Evolutionary conservation across 257 asterid genomes (phyloP).

Genomic region (Plantago elongata): DNA sequence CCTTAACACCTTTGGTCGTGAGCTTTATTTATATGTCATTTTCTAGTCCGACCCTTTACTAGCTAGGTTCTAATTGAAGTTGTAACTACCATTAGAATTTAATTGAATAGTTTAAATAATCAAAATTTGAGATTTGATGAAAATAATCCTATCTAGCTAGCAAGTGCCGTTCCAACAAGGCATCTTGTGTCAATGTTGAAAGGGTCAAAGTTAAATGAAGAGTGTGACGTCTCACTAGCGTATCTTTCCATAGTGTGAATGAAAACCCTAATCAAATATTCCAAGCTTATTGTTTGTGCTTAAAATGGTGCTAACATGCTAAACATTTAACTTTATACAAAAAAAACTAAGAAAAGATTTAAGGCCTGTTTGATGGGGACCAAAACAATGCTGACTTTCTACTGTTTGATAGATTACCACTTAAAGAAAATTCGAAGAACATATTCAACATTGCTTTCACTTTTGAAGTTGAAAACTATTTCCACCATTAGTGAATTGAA

Average conservation of each 20-base stretch:
- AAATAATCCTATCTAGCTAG: no score
- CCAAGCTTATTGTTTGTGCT: conserved; percentile 19
- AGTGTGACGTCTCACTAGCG: background rate
- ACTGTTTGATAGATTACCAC: conserved; percentile 42
- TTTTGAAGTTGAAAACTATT: conserved; percentile 41
- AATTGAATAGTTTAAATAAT: no score
- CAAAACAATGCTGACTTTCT: conserved; percentile 24
- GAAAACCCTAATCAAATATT: conserved; percentile 4
- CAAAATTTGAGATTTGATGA: no score
- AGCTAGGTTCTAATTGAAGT: no score
- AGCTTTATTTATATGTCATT: no score
- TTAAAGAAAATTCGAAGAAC: conserved; percentile 23
- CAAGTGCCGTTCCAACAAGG: no score
- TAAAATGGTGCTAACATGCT: conserved; percentile 4
- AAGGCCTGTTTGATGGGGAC: conserved; percentile 29
- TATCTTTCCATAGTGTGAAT: background rate
- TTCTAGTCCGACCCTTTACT: no score
- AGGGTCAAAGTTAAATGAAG: background rate
- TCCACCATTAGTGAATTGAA: conserved; percentile 34
- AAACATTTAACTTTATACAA: background rate
- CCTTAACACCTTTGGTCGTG: no score
- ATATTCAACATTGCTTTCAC: conserved; percentile 50
- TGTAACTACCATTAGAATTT: no score
- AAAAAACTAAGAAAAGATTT: conserved; percentile 12
- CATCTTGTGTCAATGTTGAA: no score